Base-by-base conservation (phyloP, 805 yeast genomes). In the Kodamaea fukazawae region DNA sequence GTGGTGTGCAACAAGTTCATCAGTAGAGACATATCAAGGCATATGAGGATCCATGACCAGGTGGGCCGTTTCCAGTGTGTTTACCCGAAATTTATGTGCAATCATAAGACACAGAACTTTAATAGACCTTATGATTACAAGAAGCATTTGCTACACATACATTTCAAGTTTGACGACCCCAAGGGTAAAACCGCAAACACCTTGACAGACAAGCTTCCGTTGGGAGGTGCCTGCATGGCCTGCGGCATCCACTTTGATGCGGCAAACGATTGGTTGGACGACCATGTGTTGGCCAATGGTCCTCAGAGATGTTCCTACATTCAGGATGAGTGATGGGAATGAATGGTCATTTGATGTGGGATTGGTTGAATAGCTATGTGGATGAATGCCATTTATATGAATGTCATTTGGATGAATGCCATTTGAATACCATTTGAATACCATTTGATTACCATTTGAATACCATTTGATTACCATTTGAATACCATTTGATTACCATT, bases 221-320 rank as follows among this genome's bases (percentile, higher is more conserved):
- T 64, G 20, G 30, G 47, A 16, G 75, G 75, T 1, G 42, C 52
- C 14, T 69, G 75, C 42, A 51, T 53, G 14, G 69, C 70, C 1
- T 81, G 86, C 53, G 81, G 81, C 1, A 54, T 51, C 12, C 51
- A 71, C 31, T 71, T 66, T 49, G 18, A 8, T 4, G 51, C 60
- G 10, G 86, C 81, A 7, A 60, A 61, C 18, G 73, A 67, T 13
- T 81, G 86, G 86, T 59, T 81, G 14, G 75, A 74, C 13, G 47
- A 57, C 10, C 87, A 81, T 53, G 71, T 80, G 8, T 53, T 73
- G 41, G 56, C 67, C n/a, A 46, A 26, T 13, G 40, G 41, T 14
- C 26, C 36, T 11, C 29, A 23, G 14, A 23, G 42, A 26, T 44
- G 47, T 35, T 29, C 44, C n/a, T 35, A 20, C 8, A 20, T 20